Evolutionary conservation across 2,329 filamentous ascomycete species (phyloP).

Genomic region (Coniochaeta ligniaria): DNA sequence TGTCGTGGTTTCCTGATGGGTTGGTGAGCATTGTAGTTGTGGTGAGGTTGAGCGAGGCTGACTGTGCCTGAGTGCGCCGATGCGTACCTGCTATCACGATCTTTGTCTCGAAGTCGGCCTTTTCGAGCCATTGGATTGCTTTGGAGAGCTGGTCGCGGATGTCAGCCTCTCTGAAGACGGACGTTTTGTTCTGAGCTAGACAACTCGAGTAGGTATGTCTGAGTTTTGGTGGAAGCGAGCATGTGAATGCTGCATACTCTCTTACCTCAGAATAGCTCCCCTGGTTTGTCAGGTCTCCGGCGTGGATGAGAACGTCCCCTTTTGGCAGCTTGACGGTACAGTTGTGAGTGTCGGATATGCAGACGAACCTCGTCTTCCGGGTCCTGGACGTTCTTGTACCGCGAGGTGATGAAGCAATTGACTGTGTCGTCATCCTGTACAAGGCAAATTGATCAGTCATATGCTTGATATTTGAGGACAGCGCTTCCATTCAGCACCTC

Average conservation of each 20-base stretch:
- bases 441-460: background rate
- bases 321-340: conserved; percentile 55
- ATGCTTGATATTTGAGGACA: no score
- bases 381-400: conserved; percentile 8
- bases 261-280: conserved; percentile 50
- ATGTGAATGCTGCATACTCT: background rate
- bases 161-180: background rate
- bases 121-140: conserved; percentile 60
- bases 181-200: no score
- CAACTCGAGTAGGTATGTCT: background rate
- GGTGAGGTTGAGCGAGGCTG: background rate
- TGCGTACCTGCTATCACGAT: conserved; percentile 59
- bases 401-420: background rate
- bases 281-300: conserved; percentile 70
- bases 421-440: background rate
- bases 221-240: no score
- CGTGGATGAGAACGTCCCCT: conserved; percentile 69
- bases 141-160: conserved; percentile 40
- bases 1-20: conserved; percentile 64
- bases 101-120: conserved; percentile 60
- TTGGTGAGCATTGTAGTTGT: background rate
- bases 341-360: conserved; percentile 73
- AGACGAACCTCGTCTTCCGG: conserved; percentile 59
- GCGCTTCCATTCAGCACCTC: no score
- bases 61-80: background rate